Conservation (phyloP, 176 grass and related monocot species). For the Oryza punctata region DNA sequence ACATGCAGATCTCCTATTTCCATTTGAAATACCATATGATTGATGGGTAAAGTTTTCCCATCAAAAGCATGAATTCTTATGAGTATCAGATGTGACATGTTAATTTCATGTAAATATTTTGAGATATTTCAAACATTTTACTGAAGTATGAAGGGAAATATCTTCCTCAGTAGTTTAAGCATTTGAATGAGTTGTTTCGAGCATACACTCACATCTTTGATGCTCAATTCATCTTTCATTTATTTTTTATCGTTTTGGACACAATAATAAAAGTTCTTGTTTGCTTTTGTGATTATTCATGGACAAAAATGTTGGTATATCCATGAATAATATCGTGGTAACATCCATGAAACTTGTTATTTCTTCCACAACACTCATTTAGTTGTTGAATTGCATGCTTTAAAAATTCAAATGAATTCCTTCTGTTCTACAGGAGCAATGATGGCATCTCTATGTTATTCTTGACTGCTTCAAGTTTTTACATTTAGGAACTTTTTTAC, state of each 20-base stretch:
- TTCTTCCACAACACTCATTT: not conserved
- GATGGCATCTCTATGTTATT: not conserved
- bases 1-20: conserved; percentile 10
- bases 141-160: not conserved
- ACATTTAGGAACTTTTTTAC: not conserved
- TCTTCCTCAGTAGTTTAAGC: not conserved
- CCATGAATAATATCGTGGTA: not conserved
- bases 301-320: not conserved
- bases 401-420: not conserved
- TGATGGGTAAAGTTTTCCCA: not conserved
- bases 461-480: conserved; percentile 2
- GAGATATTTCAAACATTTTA: not conserved
- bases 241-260: not conserved
- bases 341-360: not conserved
- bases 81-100: not conserved
- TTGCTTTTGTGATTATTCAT: conserved; percentile 5
- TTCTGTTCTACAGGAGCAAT: not conserved
- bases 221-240: not conserved
- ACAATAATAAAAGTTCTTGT: not conserved
- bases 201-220: not conserved
- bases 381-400: not conserved
- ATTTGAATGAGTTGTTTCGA: not conserved
- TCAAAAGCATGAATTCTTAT: not conserved
- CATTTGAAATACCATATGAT: conserved; percentile 14
- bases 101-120: not conserved